A percentile compares a stretch with the other conserved stretches of the same genome.
These are phyloP conservation scores for Fusarium goolgardi DNA, from an alignment of 2,329 filamentous ascomycete genomes.

Conservation along the genomic window DNA sequence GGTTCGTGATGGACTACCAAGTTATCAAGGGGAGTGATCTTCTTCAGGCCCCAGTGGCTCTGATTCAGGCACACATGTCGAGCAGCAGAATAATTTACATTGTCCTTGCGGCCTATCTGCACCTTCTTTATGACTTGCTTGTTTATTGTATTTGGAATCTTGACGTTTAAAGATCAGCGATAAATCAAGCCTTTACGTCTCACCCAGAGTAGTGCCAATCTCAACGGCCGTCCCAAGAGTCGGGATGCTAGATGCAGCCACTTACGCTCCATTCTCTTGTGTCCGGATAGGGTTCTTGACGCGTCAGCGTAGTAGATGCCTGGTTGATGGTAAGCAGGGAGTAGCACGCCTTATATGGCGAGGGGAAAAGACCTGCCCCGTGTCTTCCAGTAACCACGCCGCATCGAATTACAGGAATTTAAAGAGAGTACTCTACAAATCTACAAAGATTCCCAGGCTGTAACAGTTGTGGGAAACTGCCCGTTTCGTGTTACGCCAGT, in stretches of 20 bases:
- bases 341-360: not conserved
- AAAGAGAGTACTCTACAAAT: not conserved
- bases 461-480: not conserved
- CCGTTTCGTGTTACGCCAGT: not conserved
- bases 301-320: not conserved
- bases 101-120: too few species aligned
- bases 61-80: too few species aligned
- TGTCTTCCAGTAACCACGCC: not conserved
- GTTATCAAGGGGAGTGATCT: too few species aligned
- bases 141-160: not conserved
- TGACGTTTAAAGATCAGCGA: too few species aligned
- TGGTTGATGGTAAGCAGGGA: not conserved
- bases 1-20: not conserved
- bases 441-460: not conserved
- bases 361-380: not conserved
- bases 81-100: too few species aligned
- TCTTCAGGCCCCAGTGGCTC: too few species aligned
- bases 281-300: not conserved
- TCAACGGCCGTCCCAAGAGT: not conserved
- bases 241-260: not conserved
- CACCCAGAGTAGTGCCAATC: rapidly evolving
- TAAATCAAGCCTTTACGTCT: not conserved
- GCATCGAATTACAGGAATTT: not conserved
- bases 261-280: not conserved
- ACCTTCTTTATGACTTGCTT: not conserved